A percentile compares a stretch with the other conserved stretches of the same genome.
These are phyloP conservation scores for Talaromyces liani DNA, from an alignment of 495 filamentous ascomycete genomes.

Conservation along the genomic window DNA sequence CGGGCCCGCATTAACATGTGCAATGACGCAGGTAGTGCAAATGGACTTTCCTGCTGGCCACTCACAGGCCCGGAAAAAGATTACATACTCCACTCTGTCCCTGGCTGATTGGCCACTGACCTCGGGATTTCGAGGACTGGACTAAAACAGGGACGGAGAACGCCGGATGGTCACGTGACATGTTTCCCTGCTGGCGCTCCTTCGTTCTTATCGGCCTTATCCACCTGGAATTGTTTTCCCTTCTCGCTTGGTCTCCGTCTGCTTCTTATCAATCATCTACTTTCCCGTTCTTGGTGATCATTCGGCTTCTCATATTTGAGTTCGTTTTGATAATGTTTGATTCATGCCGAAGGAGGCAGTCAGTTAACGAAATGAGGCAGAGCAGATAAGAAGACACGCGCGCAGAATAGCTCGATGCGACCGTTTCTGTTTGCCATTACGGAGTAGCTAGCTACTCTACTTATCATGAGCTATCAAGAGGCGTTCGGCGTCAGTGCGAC, in stretches of 20 bases:
- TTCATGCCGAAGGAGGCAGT: background rate
- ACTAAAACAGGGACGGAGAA: background rate
- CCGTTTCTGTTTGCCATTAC: background rate
- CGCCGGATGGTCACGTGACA: background rate
- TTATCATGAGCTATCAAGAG: background rate
- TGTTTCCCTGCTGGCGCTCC: background rate
- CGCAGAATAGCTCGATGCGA: background rate
- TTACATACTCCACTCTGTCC: background rate
- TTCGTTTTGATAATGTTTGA: background rate
- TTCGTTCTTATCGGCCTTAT: background rate
- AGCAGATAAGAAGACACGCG: background rate
- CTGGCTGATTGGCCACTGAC: background rate
- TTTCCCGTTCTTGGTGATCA: background rate
- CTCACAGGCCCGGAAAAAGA: background rate
- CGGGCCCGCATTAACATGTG: background rate
- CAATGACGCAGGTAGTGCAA: background rate
- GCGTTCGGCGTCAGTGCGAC: slow-evolving; percentile 1
- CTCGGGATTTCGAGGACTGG: background rate
- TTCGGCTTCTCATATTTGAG: background rate
- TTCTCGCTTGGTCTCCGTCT: background rate
- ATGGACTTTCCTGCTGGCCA: background rate
- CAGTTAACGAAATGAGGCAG: background rate
- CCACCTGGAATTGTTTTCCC: background rate
- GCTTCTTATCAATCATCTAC: background rate
- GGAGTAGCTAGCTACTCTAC: background rate